Conservation (phyloP, 768 basidiomycete species). For the Cytidiella melzeri region DNA sequence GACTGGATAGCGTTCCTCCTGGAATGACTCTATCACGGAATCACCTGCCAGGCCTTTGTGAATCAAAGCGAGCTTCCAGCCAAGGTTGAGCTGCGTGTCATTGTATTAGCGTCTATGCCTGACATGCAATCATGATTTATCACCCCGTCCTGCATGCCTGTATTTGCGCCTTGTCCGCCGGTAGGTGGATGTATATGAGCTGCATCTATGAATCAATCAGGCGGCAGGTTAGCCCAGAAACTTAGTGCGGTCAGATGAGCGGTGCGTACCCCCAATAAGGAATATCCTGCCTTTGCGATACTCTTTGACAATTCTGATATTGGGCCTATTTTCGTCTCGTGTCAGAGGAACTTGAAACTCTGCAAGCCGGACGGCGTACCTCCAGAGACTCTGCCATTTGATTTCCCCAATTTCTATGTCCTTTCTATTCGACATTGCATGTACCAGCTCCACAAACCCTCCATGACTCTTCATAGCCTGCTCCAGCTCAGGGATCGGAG, state of each 20-base stretch:
- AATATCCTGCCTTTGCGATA: conserved; percentile 4
- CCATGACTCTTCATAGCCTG: neutral
- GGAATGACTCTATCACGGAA: conserved; percentile 11
- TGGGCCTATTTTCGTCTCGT: too few relatives aligned
- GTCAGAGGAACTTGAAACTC: too few relatives aligned
- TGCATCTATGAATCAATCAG: neutral
- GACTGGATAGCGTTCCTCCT: conserved; percentile 16
- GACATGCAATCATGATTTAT: too few relatives aligned
- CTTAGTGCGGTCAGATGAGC: too few relatives aligned
- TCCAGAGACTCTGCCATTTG: neutral
- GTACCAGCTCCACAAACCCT: neutral
- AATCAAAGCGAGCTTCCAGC: conserved; percentile 15
- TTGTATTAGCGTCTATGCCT: too few relatives aligned
- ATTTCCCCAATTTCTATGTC: neutral
- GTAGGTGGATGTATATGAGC: conserved; percentile 8
- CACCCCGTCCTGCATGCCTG: conserved; percentile 17
- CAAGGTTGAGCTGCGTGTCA: conserved; percentile 15
- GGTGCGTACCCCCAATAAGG: conserved; percentile 6
- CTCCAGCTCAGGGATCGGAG: neutral
- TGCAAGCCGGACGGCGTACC: too few relatives aligned
- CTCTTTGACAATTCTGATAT: conserved; percentile 8
- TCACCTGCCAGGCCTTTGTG: conserved; percentile 10
- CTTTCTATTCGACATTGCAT: neutral
- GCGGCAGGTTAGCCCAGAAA: too few relatives aligned
- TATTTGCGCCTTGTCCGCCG: conserved; percentile 17